phyloP scores from a whole-genome alignment of 495 filamentous ascomycete genomes.

The Podospora pseudocomata region DNA sequence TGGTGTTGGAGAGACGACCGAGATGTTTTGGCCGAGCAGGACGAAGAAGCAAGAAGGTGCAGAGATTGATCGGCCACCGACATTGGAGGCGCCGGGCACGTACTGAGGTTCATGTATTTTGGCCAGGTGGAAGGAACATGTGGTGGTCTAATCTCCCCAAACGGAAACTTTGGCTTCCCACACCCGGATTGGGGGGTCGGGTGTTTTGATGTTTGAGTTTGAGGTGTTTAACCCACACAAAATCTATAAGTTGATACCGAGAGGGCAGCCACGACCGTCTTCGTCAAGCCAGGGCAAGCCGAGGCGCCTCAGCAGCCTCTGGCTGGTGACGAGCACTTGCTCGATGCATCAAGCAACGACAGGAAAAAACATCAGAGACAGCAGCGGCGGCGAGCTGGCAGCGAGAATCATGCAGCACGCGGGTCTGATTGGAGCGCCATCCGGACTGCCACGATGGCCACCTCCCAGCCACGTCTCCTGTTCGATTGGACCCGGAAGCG shows the following conservation, averaged over 20 bases:
- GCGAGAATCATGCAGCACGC: slow-evolving; percentile 1
- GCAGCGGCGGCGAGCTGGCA: slow-evolving; percentile 11
- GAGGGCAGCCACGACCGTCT: background rate
- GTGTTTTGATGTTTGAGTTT: background rate
- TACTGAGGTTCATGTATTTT: slow-evolving; percentile 6
- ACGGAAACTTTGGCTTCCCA: background rate
- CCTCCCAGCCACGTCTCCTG: slow-evolving; percentile 14
- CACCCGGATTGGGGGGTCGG: slow-evolving; percentile 1
- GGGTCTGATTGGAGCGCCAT: slow-evolving; percentile 18
- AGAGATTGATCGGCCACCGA: slow-evolving; percentile 11
- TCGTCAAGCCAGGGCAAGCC: background rate
- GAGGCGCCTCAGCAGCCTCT: background rate
- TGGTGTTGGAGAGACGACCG: background rate
- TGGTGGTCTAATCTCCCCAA: background rate
- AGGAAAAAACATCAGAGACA: background rate
- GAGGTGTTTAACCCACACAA: background rate
- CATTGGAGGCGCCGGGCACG: slow-evolving; percentile 12
- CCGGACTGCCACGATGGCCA: slow-evolving; percentile 16
- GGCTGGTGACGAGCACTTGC: slow-evolving; percentile 12
- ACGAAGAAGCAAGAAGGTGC: slow-evolving; percentile 9
- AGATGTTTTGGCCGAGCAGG: slow-evolving; percentile 7
- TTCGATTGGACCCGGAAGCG: slow-evolving; percentile 15
- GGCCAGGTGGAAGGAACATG: slow-evolving; percentile 11
- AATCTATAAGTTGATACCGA: background rate
- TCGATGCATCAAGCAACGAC: slow-evolving; percentile 5